Percentiles rank a stretch among this genome's conserved stretches.
Conservation (phyloP, 225 moss, liverwort and hornwort species). For the Polytrichum commune region DNA sequence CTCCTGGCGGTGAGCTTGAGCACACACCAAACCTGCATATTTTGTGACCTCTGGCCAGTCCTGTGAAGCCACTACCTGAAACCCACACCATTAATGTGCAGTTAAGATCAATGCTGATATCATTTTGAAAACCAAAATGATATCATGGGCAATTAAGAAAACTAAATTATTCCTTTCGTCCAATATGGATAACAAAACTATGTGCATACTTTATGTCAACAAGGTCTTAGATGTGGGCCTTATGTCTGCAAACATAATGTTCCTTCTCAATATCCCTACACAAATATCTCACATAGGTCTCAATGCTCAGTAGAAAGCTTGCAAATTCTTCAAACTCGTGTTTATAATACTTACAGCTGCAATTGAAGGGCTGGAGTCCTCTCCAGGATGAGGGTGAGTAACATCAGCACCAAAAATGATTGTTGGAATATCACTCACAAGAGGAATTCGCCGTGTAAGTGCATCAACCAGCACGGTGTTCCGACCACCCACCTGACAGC, state of each 20-base stretch:
- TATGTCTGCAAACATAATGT: no score
- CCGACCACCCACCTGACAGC: constrained; percentile 77
- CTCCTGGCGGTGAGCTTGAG: constrained; percentile 95
- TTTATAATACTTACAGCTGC: constrained; percentile 62
- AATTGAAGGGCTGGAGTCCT: constrained; percentile 96
- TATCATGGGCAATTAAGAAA: no score
- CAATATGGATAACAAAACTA: no score
- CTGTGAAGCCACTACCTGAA: constrained; percentile 94
- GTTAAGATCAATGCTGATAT: no score
- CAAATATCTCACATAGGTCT: no score
- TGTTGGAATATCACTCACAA: constrained; percentile 95
- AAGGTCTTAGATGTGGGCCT: no score
- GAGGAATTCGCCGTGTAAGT: constrained; percentile 70
- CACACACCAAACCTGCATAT: constrained; percentile 92
- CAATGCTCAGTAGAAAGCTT: no score
- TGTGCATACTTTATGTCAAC: no score
- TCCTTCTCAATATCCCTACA: no score
- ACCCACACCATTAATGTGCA: neutral
- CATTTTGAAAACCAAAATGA: no score
- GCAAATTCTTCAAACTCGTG: no score
- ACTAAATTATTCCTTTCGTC: no score
- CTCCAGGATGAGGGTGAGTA: constrained; percentile 98
- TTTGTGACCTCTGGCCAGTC: constrained; percentile 99
- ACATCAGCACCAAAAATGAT: constrained; percentile 99
- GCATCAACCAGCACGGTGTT: constrained; percentile 97